Percentiles rank a stretch among this genome's conserved stretches.
These are phyloP conservation scores for Rhizopus arrhizus DNA, from an alignment of 371 early-diverging fungal species.

Conservation along the genomic window DNA sequence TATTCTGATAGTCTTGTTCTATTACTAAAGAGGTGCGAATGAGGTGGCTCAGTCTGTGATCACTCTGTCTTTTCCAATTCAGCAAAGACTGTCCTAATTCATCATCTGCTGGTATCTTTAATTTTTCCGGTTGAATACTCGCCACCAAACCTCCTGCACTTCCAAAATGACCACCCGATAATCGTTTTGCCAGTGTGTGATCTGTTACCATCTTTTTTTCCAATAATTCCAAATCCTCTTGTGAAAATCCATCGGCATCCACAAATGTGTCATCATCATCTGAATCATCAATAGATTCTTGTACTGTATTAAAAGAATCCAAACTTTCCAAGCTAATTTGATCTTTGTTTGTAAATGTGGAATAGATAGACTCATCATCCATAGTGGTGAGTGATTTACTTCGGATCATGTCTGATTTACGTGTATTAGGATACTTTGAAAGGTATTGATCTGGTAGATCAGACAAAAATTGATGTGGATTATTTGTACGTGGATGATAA, in stretches of 20 bases:
- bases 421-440: constrained; percentile 4
- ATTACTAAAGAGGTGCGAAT: not conserved
- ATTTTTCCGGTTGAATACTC: constrained; percentile 25
- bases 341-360: constrained; percentile 25
- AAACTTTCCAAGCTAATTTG: constrained; percentile 13
- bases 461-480: constrained; percentile 12
- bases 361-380: constrained; percentile 29
- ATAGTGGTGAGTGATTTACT: not conserved
- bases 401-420: constrained; percentile 9
- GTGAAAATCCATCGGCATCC: constrained; percentile 23
- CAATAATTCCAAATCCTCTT: constrained; percentile 24
- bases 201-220: constrained; percentile 4
- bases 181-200: constrained; percentile 42
- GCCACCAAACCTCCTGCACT: constrained; percentile 50
- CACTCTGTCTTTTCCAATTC: constrained; percentile 47
- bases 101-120: constrained; percentile 15
- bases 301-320: constrained; percentile 23
- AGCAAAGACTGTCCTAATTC: constrained; percentile 36
- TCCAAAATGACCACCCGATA: constrained; percentile 53
- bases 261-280: constrained; percentile 32
- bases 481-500: constrained; percentile 8
- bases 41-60: constrained; percentile 10
- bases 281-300: constrained; percentile 10
- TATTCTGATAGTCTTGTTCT: not conserved
- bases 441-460: constrained; percentile 24